Percentiles rank a stretch among this genome's conserved stretches.
phyloP scores from a whole-genome alignment of 164 flowering plant genomes.

The Santalum album region DNA sequence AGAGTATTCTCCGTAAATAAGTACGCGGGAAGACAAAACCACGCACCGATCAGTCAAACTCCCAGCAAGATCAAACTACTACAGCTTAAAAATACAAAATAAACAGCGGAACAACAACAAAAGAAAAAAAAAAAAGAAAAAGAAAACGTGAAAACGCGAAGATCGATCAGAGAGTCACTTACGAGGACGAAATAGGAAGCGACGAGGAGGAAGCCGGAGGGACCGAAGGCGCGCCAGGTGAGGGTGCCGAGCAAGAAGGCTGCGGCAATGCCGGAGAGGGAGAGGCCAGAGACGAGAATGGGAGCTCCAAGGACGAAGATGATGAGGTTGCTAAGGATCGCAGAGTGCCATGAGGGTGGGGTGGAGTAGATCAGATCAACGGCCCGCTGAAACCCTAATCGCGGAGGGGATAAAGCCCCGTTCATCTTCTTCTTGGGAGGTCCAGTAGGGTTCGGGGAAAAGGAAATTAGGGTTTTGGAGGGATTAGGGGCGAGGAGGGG shows the following conservation, averaged over 20 bases:
- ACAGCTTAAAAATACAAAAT: too few relatives aligned
- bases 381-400: conserved; percentile 15
- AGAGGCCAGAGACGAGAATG: conserved; percentile 64
- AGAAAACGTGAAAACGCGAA: neutral
- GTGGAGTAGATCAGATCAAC: conserved; percentile 38
- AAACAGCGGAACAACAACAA: too few relatives aligned
- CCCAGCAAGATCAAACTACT: too few relatives aligned
- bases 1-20: too few relatives aligned
- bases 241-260: conserved; percentile 86
- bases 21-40: too few relatives aligned
- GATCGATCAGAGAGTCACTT: conserved; percentile 18
- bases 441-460: neutral
- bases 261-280: conserved; percentile 61
- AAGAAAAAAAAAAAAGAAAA: neutral
- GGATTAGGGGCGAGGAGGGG: too few relatives aligned
- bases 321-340: conserved; percentile 48
- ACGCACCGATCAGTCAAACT: too few relatives aligned
- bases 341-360: conserved; percentile 78
- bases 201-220: conserved; percentile 73
- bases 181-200: conserved; percentile 80
- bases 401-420: conserved; percentile 6
- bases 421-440: neutral
- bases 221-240: conserved; percentile 86
- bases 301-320: conserved; percentile 82
- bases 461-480: neutral